Evolutionary conservation across 2,329 filamentous ascomycete species (phyloP).

Genomic region (Ophiocordyceps polyrhachis-furcata): DNA sequence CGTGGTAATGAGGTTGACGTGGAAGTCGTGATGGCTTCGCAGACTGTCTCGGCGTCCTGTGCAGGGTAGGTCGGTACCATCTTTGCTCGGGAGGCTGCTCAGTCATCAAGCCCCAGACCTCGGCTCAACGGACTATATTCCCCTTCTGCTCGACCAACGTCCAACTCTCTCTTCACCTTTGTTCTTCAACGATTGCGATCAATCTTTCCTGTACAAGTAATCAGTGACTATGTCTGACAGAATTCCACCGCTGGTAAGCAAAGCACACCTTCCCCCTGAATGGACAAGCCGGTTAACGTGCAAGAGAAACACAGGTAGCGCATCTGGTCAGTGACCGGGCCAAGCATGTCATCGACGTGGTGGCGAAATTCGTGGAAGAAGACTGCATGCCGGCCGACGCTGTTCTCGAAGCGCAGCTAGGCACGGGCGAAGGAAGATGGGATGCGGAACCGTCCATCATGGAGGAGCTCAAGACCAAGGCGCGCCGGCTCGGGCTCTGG

Average conservation of each 20-base stretch:
- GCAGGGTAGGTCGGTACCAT: too few relatives aligned
- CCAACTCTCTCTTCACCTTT: too few relatives aligned
- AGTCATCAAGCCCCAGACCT: too few relatives aligned
- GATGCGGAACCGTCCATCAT: slow-evolving; percentile 60
- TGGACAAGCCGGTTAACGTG: slow-evolving; percentile 2
- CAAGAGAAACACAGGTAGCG: slow-evolving; percentile 17
- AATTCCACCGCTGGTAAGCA: slow-evolving; percentile 14
- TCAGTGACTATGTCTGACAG: slow-evolving; percentile 11
- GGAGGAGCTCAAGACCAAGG: slow-evolving; percentile 77
- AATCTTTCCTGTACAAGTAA: not conserved
- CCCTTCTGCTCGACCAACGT: too few relatives aligned
- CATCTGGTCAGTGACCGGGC: slow-evolving; percentile 64
- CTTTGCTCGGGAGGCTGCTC: too few relatives aligned
- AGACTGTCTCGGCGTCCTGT: too few relatives aligned
- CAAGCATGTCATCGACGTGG: slow-evolving; percentile 65
- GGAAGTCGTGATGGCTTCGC: too few relatives aligned
- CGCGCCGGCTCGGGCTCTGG: slow-evolving; percentile 73
- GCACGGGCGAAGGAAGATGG: slow-evolving; percentile 61
- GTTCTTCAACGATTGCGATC: not conserved
- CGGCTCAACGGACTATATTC: too few relatives aligned
- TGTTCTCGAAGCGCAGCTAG: slow-evolving; percentile 63
- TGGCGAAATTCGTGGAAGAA: slow-evolving; percentile 93
- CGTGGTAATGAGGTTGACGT: not conserved
- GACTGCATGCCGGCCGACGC: slow-evolving; percentile 79
- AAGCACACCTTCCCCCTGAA: not conserved